Evolutionary conservation across 805 yeast species (phyloP).

Genomic region (Kodamaea kaohsiungensis): DNA sequence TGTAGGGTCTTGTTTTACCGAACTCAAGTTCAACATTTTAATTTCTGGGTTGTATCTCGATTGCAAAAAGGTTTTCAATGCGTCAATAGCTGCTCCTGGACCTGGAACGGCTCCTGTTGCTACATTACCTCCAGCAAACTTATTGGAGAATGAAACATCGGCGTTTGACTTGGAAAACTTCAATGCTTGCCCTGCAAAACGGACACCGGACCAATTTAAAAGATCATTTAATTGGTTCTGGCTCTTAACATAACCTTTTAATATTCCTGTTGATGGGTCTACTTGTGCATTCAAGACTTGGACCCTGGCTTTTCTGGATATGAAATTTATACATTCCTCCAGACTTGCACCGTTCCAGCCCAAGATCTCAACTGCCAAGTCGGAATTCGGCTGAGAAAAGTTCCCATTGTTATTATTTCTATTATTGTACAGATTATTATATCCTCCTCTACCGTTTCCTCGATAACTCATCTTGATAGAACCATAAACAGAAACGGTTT

Average conservation of each 20-base stretch:
- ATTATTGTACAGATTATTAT: conserved; percentile 13
- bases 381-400: background rate
- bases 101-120: conserved; percentile 4
- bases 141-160: conserved; percentile 17
- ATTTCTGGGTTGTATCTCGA: conserved; percentile 65
- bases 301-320: conserved; percentile 66
- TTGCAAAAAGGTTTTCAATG: conserved; percentile 59
- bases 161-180: conserved; percentile 44
- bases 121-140: conserved; percentile 8
- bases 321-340: conserved; percentile 66
- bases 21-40: conserved; percentile 69
- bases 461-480: conserved; percentile 35
- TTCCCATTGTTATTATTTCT: conserved; percentile 19
- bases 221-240: conserved; percentile 60
- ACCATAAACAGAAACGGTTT: background rate
- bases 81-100: conserved; percentile 52
- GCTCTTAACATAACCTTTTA: conserved; percentile 59
- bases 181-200: conserved; percentile 75
- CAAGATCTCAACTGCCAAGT: conserved; percentile 57
- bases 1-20: conserved; percentile 62
- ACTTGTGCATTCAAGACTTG: conserved; percentile 53
- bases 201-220: conserved; percentile 67
- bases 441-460: conserved; percentile 31
- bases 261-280: conserved; percentile 48
- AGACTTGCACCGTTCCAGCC: conserved; percentile 80